Evolutionary conservation across 257 asterid genomes (phyloP).

Genomic region (Handroanthus guayacan): DNA sequence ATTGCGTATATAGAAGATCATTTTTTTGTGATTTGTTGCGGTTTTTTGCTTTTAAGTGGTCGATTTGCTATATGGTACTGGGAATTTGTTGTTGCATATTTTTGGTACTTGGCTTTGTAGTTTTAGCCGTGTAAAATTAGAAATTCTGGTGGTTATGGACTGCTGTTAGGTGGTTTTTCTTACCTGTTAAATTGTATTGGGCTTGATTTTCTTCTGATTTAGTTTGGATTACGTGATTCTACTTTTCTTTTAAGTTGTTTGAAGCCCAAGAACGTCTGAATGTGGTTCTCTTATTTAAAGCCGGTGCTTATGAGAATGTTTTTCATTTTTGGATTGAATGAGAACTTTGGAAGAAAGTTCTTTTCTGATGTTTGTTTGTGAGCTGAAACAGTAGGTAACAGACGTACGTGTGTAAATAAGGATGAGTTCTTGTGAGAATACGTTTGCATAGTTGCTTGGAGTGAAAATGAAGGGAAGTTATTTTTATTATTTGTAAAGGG

Average conservation of each 20-base stretch:
- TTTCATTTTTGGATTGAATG: background rate
- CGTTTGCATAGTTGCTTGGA: background rate
- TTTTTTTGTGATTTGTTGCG: background rate
- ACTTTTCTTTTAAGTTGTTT: background rate
- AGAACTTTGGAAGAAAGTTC: background rate
- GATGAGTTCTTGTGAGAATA: background rate
- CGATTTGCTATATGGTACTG: background rate
- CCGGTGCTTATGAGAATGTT: conserved; percentile 7
- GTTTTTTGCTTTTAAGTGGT: background rate
- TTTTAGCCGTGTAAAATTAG: conserved; percentile 1
- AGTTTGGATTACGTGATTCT: background rate
- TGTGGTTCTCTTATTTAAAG: background rate
- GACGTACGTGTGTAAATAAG: background rate
- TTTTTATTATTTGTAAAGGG: background rate
- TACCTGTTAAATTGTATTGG: background rate
- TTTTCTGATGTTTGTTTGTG: conserved; percentile 11
- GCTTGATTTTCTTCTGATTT: conserved; percentile 8
- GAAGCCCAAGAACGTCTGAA: conserved; percentile 12
- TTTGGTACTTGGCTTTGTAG: background rate
- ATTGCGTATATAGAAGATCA: conserved; percentile 10
- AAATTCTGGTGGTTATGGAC: background rate
- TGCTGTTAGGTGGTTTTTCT: conserved; percentile 8
- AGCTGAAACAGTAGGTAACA: background rate
- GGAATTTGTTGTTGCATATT: background rate
- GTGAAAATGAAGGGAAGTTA: background rate